Evolutionary conservation across 2,329 filamentous ascomycete genomes (phyloP), one percentile per base, ranked within the genome.

Genomic region (Curvularia spicifera): DNA sequence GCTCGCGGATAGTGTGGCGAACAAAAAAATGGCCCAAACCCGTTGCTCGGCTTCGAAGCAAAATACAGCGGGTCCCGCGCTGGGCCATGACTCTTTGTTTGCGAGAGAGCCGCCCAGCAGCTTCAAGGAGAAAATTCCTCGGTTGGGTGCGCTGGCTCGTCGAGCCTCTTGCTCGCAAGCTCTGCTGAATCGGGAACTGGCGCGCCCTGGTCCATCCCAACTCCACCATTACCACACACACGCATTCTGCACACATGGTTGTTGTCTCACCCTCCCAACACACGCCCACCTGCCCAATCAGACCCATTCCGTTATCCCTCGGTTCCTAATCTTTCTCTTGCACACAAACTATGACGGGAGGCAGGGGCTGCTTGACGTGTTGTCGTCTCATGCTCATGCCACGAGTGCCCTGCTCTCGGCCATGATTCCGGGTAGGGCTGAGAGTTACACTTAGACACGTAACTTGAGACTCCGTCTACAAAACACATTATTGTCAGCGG

Each of bases 111-210:
- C 35, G 35, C 2, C 35, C 35, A 37, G 35, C 15, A 37, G 35
- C 3, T 37, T 37, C 35, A 9, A n/a, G 15, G 3, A 37, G 35
- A 7, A n/a, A 37, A 37, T 18, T n/a, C 9, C 35, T 37, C 35
- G 29, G 29, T 31, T 31, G 29, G 15, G 35, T 58, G 45, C 51
- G 46, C 40, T 55, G 47, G 26, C 43, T 50, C 9, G 37, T 39
- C 26, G 15, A 24, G 5, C 33, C 42, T n/a, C 10, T 24, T 44
- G 22, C 42, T 57, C 54, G 56, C 56, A 66, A 66, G 56, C 57
- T 60, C 56, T 61, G 45, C 64, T 58, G 42, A 20, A 61, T 66
- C 50, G 49, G 64, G 64, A 53, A 48, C 28, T 57, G 55, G 45
- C 40, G 52, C 60, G 9, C 20, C 40, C 65, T n/a, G 18, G 5